These are phyloP conservation scores for Sarocladium brachiariae DNA, from an alignment of 2,329 filamentous ascomycete species.

Conservation along the genomic window DNA sequence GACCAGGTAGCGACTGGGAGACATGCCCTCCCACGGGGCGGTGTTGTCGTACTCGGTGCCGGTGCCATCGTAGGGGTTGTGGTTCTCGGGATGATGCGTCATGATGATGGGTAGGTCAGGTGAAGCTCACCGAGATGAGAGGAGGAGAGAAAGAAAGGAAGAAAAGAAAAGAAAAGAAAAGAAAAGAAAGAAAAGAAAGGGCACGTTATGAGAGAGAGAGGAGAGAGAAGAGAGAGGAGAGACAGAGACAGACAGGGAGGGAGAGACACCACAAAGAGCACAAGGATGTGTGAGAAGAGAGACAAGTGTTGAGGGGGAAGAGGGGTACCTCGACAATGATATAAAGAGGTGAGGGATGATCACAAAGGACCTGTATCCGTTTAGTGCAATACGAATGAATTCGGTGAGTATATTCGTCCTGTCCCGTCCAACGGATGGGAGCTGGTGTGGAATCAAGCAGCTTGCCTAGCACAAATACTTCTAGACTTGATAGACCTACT, in stretches of 20 bases:
- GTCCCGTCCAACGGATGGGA: no score
- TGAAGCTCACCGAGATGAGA: not conserved
- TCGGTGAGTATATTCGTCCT: no score
- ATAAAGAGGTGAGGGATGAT: no score
- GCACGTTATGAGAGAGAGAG: not conserved
- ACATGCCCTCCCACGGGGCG: constrained; percentile 4
- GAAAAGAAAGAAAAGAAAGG: not conserved
- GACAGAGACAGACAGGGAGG: not conserved
- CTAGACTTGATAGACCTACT: no score
- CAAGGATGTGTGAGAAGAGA: no score
- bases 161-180: not conserved
- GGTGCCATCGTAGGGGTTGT: constrained; percentile 3
- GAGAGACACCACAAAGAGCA: no score
- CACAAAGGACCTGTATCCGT: no score
- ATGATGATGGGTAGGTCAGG: not conserved
- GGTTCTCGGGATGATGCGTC: not conserved
- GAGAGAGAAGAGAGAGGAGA: not conserved
- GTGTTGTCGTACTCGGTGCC: constrained; percentile 3
- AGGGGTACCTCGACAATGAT: no score
- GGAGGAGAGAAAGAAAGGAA: not conserved
- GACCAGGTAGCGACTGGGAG: not conserved
- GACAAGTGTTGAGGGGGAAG: no score
- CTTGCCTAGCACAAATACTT: no score
- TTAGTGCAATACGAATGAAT: no score
- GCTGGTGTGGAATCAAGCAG: no score